Base-by-base conservation (phyloP, 306 rosid genomes). In the Malus sylvestris region DNA sequence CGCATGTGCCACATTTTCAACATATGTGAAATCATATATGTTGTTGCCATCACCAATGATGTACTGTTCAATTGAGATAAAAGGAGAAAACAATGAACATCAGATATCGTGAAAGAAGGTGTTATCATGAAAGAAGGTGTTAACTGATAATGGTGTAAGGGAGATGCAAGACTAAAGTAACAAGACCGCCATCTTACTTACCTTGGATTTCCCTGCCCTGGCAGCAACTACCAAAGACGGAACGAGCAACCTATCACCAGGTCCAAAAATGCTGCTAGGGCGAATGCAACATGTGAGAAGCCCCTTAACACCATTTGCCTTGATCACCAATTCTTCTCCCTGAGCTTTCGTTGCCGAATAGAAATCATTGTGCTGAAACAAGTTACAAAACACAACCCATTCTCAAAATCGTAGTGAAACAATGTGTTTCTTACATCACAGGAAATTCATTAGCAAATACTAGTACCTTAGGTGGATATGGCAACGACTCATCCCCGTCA, bases 191-290 rank as follows among this genome's bases (percentile, higher is more conserved):
- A 81, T 55, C 67, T 70, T 51, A 66, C 79, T 19, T 80, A 90
- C 99, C 96, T 96, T 96, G 10, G 97, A 89, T 87, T 89, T 92
- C 74, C 99, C 97, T 19, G 93, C 92, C 84, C 86, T 88, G 18
- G 99, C 99, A 64, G 91, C 88, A 71, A 75, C 89, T 73, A 91
- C 86, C 79, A 92, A 76, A 33, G 96, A 89, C 29, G 98, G 99
- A 76, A 91, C 92, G 68, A 96, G 73, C 76, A 96, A 79, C 84
- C 67, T 91, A 82, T 92, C 99, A 72, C 99, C 99, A 18, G 99
- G 97, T 42, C 98, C 99, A 73, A 96, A 96, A 70, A 96, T 91
- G 82, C 98, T 82, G 76, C 99, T 96, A 55, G 99, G 99, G 60
- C 99, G 97, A 67, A 96, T 81, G 87, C 97, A 91, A 83, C 99